Percentiles rank a stretch among this genome's conserved stretches.
Conservation (phyloP, 2,329 filamentous ascomycete species). For the Paracoccidioides lutzii region DNA sequence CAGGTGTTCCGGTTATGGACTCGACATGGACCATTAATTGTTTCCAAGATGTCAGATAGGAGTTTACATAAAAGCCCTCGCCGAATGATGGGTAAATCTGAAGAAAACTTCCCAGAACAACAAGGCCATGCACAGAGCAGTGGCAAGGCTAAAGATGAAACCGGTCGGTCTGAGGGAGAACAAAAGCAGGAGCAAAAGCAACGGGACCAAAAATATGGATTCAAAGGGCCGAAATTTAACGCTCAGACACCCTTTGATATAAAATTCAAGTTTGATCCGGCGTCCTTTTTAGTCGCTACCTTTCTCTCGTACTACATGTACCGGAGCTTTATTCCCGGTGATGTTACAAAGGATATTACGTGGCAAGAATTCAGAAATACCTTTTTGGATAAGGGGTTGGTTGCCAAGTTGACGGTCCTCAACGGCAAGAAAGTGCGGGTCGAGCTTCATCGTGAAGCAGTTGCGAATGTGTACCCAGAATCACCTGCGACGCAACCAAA, state of each 20-base stretch:
- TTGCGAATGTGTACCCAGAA: conserved; percentile 60
- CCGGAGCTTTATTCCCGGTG: conserved; percentile 52
- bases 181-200: conserved; percentile 23
- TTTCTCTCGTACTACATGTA: conserved; percentile 53
- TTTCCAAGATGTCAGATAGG: conserved; percentile 22
- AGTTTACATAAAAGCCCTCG: conserved; percentile 11
- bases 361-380: conserved; percentile 94
- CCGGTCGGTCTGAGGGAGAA: conserved; percentile 4
- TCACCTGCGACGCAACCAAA: conserved; percentile 54
- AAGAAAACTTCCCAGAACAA: conserved; percentile 8
- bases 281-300: conserved; percentile 43
- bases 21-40: conserved; percentile 42
- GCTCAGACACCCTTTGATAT: conserved; percentile 24
- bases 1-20: conserved; percentile 46
- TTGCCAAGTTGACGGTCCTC: conserved; percentile 79
- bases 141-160: conserved; percentile 12
- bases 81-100: conserved; percentile 6
- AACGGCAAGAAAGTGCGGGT: conserved; percentile 68
- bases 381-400: conserved; percentile 89
- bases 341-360: conserved; percentile 68
- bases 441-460: conserved; percentile 62
- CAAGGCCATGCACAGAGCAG: conserved; percentile 9
- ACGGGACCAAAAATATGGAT: conserved; percentile 16
- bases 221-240: conserved; percentile 12
- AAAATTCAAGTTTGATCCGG: conserved; percentile 42